phyloP scores from a whole-genome alignment of 2,329 filamentous ascomycete species.

The Acephala macrosclerotiorum region DNA sequence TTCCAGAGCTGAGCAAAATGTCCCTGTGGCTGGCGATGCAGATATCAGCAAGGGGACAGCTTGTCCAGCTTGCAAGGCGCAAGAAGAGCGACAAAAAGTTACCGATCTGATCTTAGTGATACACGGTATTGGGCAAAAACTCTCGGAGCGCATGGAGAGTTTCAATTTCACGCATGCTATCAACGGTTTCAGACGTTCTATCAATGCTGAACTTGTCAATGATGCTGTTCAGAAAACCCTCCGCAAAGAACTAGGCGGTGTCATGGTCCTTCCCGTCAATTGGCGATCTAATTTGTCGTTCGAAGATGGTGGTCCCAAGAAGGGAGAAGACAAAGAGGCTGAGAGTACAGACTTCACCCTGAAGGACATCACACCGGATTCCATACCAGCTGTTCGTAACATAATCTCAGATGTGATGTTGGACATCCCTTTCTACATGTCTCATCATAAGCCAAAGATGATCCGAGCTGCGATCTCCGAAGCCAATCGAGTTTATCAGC shows the following conservation, averaged over 20 bases:
- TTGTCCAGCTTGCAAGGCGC: slow-evolving; percentile 67
- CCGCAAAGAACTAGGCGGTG: slow-evolving; percentile 79
- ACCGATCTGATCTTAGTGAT: slow-evolving; percentile 90
- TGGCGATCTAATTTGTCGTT: slow-evolving; percentile 91
- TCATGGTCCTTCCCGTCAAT: slow-evolving; percentile 94
- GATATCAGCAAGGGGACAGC: slow-evolving; percentile 30
- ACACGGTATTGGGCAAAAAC: slow-evolving; percentile 95
- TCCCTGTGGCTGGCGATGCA: slow-evolving; percentile 28
- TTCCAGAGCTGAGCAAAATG: slow-evolving; percentile 42
- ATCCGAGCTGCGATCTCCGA: slow-evolving; percentile 86
- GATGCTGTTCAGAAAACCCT: slow-evolving; percentile 78
- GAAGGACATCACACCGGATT: slow-evolving; percentile 90
- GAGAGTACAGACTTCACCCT: slow-evolving; percentile 71
- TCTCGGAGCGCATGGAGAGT: slow-evolving; percentile 92
- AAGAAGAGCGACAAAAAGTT: slow-evolving; percentile 72
- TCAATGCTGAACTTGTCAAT: slow-evolving; percentile 83
- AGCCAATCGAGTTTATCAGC: slow-evolving; percentile 92
- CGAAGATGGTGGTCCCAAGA: slow-evolving; percentile 75
- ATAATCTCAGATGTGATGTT: slow-evolving; percentile 98
- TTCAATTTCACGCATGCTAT: slow-evolving; percentile 98
- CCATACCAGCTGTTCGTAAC: slow-evolving; percentile 89
- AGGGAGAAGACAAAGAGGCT: slow-evolving; percentile 58
- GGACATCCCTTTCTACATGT: slow-evolving; percentile 97
- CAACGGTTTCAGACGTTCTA: slow-evolving; percentile 84
- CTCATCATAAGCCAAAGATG: slow-evolving; percentile 95